Evolutionary conservation across 345 rosid species (phyloP), one percentile per base, ranked within the genome.

Genomic region (Rhodamnia argentea): DNA sequence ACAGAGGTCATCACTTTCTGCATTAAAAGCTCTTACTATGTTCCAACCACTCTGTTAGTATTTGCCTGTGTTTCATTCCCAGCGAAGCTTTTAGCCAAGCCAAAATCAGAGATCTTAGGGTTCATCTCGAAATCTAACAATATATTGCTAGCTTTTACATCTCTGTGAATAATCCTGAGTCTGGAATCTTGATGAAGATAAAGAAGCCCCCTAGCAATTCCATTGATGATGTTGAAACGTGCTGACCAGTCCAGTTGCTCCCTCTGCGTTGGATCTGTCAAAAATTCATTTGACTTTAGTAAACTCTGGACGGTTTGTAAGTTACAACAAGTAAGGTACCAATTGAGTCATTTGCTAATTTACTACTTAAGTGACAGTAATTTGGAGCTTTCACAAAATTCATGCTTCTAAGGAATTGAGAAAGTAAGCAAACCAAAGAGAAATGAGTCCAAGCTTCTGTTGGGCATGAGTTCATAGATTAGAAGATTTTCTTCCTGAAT

Each of bases 401-500:
- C 42, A 62, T 62, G 23, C 75, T 29, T 62, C 75, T 18, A 20
- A 44, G 82, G 75, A 62, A 29, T 15, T 29, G 75, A 62, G 75
- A 62, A 22, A 40, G 52, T 47, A 12, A 57, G 40, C 91, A 12
- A 84, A 91, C 93, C 91, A 83, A 91, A 92, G 29, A 92, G 87
- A 78, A 91, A 88, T 82, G 40, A 60, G 53, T 89, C 92, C 86
- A 92, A 88, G 87, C 94, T 91, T 84, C 86, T 86, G 82, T 93
- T 93, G 10, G 92, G 93, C 91, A 90, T 85, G 89, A 89, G 91
- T 86, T 93, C 95, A 24, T 90, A 91, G 32, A 92, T 84, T 50
- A 92, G 55, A 88, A 90, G 82, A 83, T 87, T 89, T 83, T 93
- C 92, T 85, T 86, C 81, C 70, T 91, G 87, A 84, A 86, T 88